Conservation (phyloP, 148 eudicot genomes). For the Chenopodium formosanum region DNA sequence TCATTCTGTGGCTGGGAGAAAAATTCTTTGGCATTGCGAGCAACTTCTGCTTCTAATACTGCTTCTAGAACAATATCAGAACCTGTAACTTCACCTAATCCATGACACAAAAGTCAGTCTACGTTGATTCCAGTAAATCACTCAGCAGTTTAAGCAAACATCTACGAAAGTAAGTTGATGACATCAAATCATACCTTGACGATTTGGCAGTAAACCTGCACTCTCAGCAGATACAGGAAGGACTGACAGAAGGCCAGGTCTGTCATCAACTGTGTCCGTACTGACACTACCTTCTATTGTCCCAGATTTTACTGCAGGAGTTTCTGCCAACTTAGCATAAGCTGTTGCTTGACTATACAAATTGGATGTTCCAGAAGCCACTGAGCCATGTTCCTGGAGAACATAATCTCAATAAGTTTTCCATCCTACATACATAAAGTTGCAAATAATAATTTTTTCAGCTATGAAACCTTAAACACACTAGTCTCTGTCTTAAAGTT, state of each 20-base stretch:
- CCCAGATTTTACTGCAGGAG: slow-evolving; percentile 36
- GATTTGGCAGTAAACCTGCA: slow-evolving; percentile 67
- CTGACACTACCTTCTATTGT: slow-evolving; percentile 27
- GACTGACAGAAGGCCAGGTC: slow-evolving; percentile 63
- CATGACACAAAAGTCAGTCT: slow-evolving; percentile 12
- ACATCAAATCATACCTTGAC: slow-evolving; percentile 44
- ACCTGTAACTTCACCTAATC: slow-evolving; percentile 64
- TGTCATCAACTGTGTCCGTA: slow-evolving; percentile 45
- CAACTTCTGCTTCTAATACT: slow-evolving; percentile 89
- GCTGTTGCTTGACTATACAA: slow-evolving; percentile 73
- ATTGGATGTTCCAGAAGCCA: slow-evolving; percentile 41
- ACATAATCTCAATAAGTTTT: slow-evolving; percentile 13
- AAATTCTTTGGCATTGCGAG: slow-evolving; percentile 81
- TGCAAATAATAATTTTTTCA: neutral
- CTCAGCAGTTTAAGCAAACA: neutral
- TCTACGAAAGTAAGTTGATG: neutral
- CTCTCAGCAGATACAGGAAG: slow-evolving; percentile 97
- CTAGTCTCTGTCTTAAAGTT: slow-evolving; percentile 31
- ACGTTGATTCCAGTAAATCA: neutral
- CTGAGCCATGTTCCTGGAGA: slow-evolving; percentile 34
- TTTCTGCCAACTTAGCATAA: slow-evolving; percentile 67
- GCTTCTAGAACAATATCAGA: slow-evolving; percentile 90
- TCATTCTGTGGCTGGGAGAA: slow-evolving; percentile 68
- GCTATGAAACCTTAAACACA: slow-evolving; percentile 29
- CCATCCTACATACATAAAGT: neutral